phyloP scores from a whole-genome alignment of 208 protist species.

The Wallacemonas sp. region DNA sequence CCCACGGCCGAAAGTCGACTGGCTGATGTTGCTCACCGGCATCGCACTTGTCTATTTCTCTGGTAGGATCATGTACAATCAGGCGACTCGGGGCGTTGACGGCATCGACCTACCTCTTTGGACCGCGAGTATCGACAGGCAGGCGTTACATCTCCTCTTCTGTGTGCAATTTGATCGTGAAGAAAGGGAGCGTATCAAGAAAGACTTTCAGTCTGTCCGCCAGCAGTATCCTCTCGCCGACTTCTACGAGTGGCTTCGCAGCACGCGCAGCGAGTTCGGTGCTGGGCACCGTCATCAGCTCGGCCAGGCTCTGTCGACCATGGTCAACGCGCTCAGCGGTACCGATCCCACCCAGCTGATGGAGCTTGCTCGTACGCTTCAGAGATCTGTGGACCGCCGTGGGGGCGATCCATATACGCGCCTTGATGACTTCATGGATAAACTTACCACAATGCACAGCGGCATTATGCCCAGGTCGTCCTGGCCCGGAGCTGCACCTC shows the following conservation, averaged over 20 bases:
- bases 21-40: constrained; percentile 64
- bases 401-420: constrained; percentile 27
- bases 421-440: constrained; percentile 63
- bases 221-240: constrained; percentile 46
- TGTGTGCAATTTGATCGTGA: constrained; percentile 54
- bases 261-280: constrained; percentile 53
- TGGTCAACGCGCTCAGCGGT: constrained; percentile 35
- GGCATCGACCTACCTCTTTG: constrained; percentile 57
- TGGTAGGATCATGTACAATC: constrained; percentile 51
- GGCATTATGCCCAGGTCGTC: background rate
- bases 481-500: background rate
- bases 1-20: constrained; percentile 35
- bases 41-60: constrained; percentile 54
- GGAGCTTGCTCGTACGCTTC: constrained; percentile 34
- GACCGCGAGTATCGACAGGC: constrained; percentile 48
- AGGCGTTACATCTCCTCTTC: constrained; percentile 71
- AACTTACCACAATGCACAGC: constrained; percentile 12
- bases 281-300: constrained; percentile 38
- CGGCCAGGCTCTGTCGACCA: constrained; percentile 26
- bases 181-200: constrained; percentile 42
- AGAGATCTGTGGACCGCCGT: constrained; percentile 26
- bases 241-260: constrained; percentile 65
- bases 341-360: constrained; percentile 30
- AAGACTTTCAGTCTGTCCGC: constrained; percentile 39
- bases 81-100: constrained; percentile 30